A percentile compares a stretch with the other conserved stretches of the same genome.
Evolutionary conservation across 2,329 filamentous ascomycete genomes (phyloP).

Genomic region (Hypoxylon sp.): DNA sequence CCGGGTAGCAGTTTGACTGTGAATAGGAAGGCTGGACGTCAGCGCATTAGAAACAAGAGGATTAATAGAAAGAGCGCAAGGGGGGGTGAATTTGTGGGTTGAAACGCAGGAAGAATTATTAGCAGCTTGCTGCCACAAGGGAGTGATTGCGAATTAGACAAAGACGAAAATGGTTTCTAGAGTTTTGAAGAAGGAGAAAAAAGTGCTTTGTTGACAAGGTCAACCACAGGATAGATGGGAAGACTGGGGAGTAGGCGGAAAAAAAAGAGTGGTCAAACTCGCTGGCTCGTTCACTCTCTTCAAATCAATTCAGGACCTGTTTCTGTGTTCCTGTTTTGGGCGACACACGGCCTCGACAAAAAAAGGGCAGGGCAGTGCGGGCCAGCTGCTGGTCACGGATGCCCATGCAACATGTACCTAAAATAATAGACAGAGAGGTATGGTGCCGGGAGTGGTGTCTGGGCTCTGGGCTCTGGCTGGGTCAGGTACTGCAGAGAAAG

Average conservation of each 20-base stretch:
- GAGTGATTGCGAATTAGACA: conserved; percentile 40
- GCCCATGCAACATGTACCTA: conserved; percentile 42
- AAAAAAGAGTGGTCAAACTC: conserved; percentile 41
- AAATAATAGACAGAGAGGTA: conserved; percentile 5
- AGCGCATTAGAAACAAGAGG: conserved; percentile 42
- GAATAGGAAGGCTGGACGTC: conserved; percentile 39
- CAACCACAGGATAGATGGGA: conserved; percentile 40
- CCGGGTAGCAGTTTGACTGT: conserved; percentile 37
- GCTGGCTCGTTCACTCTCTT: conserved; percentile 38
- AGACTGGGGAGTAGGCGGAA: conserved; percentile 42
- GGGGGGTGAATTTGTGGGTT: conserved; percentile 24
- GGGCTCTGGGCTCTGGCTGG: conserved; percentile 27
- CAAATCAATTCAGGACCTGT: conserved; percentile 18
- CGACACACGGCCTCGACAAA: conserved; percentile 32
- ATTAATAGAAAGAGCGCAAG: conserved; percentile 37
- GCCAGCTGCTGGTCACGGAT: conserved; percentile 44
- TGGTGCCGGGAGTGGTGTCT: conserved; percentile 18
- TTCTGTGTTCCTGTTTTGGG: conserved; percentile 31
- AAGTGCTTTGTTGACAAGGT: conserved; percentile 45
- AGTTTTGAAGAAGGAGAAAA: conserved; percentile 37
- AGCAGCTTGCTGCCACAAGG: conserved; percentile 45
- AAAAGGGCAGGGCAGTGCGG: conserved; percentile 45
- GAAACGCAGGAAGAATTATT: conserved; percentile 38
- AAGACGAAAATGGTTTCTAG: conserved; percentile 41
- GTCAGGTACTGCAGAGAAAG: conserved; percentile 32